Base-by-base conservation (phyloP, 202 grass and related monocot species). In the Hordeum pubiflorum region DNA sequence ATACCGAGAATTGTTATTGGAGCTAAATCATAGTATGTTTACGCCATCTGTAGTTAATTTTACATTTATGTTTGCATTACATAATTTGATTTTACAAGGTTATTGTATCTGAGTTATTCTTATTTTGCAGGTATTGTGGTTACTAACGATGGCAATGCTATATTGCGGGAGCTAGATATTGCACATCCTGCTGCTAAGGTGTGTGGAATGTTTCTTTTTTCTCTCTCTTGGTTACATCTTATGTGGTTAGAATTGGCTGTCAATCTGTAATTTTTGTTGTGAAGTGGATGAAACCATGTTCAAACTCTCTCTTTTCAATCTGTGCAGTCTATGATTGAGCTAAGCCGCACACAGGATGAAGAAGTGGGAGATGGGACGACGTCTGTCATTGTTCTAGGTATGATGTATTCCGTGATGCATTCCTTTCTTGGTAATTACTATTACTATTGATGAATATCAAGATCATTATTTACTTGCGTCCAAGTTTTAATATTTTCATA, bases 271-370 rank as follows among this genome's bases (percentile, higher is more conserved):
- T 9, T n/a, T 6, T 34, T 80, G 4, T 23, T 68, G 5, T 39
- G n/a, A 33, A 27, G 12, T 52, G 10, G 26, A 18, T 78, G 43
- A 72, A 72, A 9, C 29, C 9, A 40, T 75, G 24, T n/a, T 75
- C 24, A 46, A 71, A 36, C 48, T 67, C 2, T 63, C 9, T 64
- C 15, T 31, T 24, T 82, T 74, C 39, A 73, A 33, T 27, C 23
- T 59, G 18, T 32, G 56, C 79, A 99, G 96, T 95, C 96, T 72
- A 99, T 99, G 96, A 99, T 99, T 81, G 96, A 98, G 77, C 85
- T 98, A 68, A 98, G 95, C 84, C 95, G 95, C n/a, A 95, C 95
- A 68, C 95, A 98, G 34, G 96, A 99, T 88, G 96, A 99, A 86
- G 96, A 99, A 77, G 96, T 99, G 33, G 96, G 96, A 41, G 96